Conservation (phyloP, 305 asterid genomes). For the Fraxinus baroniana region DNA sequence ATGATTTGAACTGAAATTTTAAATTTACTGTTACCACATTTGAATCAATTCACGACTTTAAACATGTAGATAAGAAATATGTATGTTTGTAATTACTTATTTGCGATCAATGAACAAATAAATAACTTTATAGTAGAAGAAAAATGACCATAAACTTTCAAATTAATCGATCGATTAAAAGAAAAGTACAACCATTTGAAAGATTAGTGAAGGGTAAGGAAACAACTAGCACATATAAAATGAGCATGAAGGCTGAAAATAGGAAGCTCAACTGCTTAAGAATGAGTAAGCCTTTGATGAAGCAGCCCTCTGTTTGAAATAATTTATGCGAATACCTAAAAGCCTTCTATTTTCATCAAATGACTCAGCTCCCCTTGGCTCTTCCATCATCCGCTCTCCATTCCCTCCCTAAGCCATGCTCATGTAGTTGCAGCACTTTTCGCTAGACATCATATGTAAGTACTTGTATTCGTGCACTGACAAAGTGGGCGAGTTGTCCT, state of each 20-base stretch:
- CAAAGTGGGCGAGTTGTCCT: neutral
- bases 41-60: neutral
- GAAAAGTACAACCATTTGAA: neutral
- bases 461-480: neutral
- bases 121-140: neutral
- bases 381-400: neutral
- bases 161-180: neutral
- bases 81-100: neutral
- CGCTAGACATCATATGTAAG: neutral
- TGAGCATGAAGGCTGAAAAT: neutral
- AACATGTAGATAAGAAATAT: neutral
- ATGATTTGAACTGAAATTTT: neutral
- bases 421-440: neutral
- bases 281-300: neutral
- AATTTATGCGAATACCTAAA: neutral
- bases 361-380: neutral
- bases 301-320: neutral
- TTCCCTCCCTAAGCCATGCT: neutral
- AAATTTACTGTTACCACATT: neutral
- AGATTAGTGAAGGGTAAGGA: neutral
- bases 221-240: neutral
- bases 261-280: neutral
- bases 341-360: neutral
- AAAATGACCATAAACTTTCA: neutral
- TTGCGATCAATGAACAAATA: neutral